Base-by-base conservation (phyloP, 1,284 basidiomycete genomes). In the Volvariella volvacea region DNA sequence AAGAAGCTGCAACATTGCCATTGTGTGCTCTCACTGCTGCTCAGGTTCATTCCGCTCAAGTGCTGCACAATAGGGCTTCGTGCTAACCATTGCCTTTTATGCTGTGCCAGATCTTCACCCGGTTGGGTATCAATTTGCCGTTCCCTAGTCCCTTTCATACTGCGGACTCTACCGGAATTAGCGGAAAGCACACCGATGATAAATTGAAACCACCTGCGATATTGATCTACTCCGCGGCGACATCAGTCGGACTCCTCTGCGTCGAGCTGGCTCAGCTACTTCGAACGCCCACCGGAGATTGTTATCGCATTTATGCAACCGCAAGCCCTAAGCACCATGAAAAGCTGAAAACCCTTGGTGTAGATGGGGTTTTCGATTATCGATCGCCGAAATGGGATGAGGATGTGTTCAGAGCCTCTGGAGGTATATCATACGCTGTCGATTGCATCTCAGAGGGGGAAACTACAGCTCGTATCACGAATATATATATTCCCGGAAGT, bases 361-460 rank as follows among this genome's bases (percentile, higher is more conserved):
- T 58, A 3, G 56, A 60, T 19, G 55, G 52, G 0, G 61, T 62
- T 0, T 62, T 55, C 40, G 62, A 65, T 31, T 64, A 65, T 43
- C 52, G 48, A 15, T 58, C 59, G 1, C 42, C 57, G 3, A 52
- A 53, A 14, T 64, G 62, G 62, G 47, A 52, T 9, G 55, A 57
- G 14, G 53, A 62, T 14, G 50, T 63, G 7, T 49, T 48, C 36
- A 52, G 51, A 16, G 56, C 55, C 4, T 54, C 55, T 1, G 57
- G 57, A 0, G 62, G 61, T 1, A 56, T 64, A 4, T 48, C 55
- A 1, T 52, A 52, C 42, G 63, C 61, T 3, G 39, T 63, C 7
- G 62, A 65, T 41, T 64, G 63, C 43, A 64, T 63, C 4, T 61
- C 60, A 4, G 60, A 63, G 38, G 58, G 58, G 15, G 55, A 55